A percentile compares a stretch with the other conserved stretches of the same genome.
phyloP scores from a whole-genome alignment of 768 basidiomycete genomes.

The Amanita fuliginea region DNA sequence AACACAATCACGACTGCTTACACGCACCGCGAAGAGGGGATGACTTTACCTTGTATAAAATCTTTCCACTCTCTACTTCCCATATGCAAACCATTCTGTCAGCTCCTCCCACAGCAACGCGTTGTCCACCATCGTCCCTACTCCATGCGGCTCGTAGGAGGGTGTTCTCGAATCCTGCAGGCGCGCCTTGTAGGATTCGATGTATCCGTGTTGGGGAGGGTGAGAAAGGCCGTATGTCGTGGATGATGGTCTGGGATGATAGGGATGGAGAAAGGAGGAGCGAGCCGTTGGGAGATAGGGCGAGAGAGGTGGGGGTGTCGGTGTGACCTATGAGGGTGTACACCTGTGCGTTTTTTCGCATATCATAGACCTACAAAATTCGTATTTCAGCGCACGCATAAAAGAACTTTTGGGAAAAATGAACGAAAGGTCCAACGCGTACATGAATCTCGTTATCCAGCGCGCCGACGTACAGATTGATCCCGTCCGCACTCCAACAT shows the following conservation, averaged over 20 bases:
- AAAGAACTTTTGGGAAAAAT: slow-evolving; percentile 6
- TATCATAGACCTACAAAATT: slow-evolving; percentile 63
- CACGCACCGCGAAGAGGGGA: neutral
- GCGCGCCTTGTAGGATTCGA: slow-evolving; percentile 70
- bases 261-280: slow-evolving; percentile 87
- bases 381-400: neutral
- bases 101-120: slow-evolving; percentile 83
- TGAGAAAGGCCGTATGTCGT: slow-evolving; percentile 92
- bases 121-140: slow-evolving; percentile 67
- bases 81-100: slow-evolving; percentile 81
- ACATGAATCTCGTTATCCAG: slow-evolving; percentile 97
- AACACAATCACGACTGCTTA: neutral
- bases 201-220: slow-evolving; percentile 75
- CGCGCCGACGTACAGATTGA: slow-evolving; percentile 82
- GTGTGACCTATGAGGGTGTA: slow-evolving; percentile 76
- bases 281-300: slow-evolving; percentile 80
- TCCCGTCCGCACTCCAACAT: slow-evolving; percentile 86
- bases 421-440: slow-evolving; percentile 17
- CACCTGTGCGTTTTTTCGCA: slow-evolving; percentile 75
- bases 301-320: slow-evolving; percentile 90
- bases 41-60: slow-evolving; percentile 62
- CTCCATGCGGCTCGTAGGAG: slow-evolving; percentile 85
- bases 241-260: slow-evolving; percentile 81
- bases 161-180: slow-evolving; percentile 89
- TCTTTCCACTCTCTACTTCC: slow-evolving; percentile 71